These are phyloP conservation scores for Gaultheria prostrata DNA, from an alignment of 148 eudicot species.

Conservation along the genomic window DNA sequence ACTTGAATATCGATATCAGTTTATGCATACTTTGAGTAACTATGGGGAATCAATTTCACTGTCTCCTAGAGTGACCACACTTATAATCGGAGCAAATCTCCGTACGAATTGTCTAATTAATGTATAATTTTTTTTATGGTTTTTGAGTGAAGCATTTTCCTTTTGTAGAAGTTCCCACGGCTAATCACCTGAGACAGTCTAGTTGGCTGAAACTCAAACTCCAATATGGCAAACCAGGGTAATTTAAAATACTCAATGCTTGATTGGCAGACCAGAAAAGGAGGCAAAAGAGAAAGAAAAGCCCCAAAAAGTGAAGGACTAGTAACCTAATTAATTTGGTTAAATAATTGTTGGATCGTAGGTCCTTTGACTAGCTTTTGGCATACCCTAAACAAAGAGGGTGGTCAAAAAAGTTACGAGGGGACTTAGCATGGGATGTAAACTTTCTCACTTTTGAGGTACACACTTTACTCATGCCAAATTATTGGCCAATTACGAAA, in stretches of 20 bases:
- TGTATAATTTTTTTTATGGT: too few relatives aligned
- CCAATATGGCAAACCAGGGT: neutral
- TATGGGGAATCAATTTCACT: too few relatives aligned
- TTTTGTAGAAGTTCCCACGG: too few relatives aligned
- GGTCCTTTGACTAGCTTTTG: constrained; percentile 7
- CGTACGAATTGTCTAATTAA: too few relatives aligned
- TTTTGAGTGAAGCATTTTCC: too few relatives aligned
- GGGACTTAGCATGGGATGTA: constrained; percentile 10
- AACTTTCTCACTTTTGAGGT: neutral
- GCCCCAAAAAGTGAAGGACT: neutral
- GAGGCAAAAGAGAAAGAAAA: neutral
- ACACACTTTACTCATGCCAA: neutral
- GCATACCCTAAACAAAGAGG: constrained; percentile 7
- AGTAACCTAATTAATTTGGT: neutral
- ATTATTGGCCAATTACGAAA: constrained; percentile 2
- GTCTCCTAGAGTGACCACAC: too few relatives aligned
- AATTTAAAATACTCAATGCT: neutral
- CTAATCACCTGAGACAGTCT: too few relatives aligned
- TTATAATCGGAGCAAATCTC: too few relatives aligned
- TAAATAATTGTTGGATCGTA: neutral
- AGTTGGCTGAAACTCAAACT: neutral
- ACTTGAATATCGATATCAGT: too few relatives aligned
- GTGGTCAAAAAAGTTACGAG: constrained; percentile 5
- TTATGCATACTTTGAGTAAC: too few relatives aligned
- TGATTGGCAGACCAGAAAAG: neutral